Percentiles rank a stretch among this genome's conserved stretches.
These are phyloP conservation scores for Eucalyptus pauciflora DNA, from an alignment of 345 rosid genomes.

Conservation along the genomic window DNA sequence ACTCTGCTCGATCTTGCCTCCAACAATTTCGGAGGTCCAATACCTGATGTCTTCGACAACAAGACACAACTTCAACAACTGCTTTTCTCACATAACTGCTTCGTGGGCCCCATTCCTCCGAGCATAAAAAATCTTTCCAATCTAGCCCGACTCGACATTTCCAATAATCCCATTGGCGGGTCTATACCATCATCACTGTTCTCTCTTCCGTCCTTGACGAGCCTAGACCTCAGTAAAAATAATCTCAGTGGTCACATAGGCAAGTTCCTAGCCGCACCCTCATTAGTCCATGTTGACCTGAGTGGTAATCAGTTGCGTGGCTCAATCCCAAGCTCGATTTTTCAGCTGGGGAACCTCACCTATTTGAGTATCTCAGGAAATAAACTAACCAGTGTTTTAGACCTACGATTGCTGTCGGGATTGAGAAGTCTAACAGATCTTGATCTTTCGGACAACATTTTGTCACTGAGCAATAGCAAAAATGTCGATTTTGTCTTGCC, in stretches of 20 bases:
- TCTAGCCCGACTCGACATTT: background rate
- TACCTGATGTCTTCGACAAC: background rate
- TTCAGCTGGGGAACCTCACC: background rate
- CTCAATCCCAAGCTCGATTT: slow-evolving; percentile 2
- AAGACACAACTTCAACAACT: background rate
- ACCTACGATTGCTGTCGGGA: background rate
- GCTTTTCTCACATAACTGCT: background rate
- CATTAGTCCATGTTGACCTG: background rate
- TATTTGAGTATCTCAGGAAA: background rate
- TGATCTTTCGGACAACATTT: background rate
- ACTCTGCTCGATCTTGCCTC: background rate
- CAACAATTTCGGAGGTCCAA: background rate
- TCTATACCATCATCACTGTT: slow-evolving; percentile 6
- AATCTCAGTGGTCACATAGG: background rate
- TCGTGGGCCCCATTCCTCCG: background rate
- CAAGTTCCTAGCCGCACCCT: background rate
- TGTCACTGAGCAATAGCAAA: background rate
- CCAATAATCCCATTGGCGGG: background rate
- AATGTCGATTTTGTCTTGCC: background rate
- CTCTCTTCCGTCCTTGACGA: background rate
- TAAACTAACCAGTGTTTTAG: background rate
- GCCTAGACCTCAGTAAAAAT: background rate
- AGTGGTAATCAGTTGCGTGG: slow-evolving; percentile 1
- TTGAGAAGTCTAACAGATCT: background rate
- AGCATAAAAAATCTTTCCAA: background rate